These are phyloP conservation scores for Croton laevigatus DNA, from an alignment of 441 rosid species.

Conservation along the genomic window DNA sequence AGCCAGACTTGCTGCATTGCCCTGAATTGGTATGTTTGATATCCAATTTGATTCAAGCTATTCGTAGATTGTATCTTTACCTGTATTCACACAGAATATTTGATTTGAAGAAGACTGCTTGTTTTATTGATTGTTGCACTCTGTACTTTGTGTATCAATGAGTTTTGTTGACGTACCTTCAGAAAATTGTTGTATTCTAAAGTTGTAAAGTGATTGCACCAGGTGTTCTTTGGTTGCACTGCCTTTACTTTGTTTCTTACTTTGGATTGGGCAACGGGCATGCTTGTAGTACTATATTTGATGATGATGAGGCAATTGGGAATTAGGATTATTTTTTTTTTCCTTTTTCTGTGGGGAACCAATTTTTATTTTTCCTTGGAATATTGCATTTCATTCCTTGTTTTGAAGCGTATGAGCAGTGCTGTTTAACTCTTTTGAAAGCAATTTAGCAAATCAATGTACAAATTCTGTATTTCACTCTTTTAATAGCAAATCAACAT, in stretches of 20 bases:
- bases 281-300: neutral
- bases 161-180: neutral
- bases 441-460: neutral
- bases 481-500: too few relatives aligned
- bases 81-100: neutral
- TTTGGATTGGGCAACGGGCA: neutral
- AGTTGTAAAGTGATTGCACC: neutral
- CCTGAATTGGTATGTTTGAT: constrained; percentile 37
- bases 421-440: neutral
- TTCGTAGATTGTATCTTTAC: neutral
- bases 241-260: neutral
- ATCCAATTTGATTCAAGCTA: neutral
- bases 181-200: neutral
- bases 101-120: neutral
- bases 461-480: neutral
- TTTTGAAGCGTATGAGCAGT: neutral
- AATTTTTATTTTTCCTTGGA: neutral
- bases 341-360: neutral
- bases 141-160: neutral
- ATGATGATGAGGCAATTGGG: neutral
- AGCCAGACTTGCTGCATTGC: constrained; percentile 51
- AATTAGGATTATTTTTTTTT: neutral
- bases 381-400: neutral
- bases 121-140: neutral
- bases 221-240: neutral